These are phyloP conservation scores for Lyophyllum atratum DNA, from an alignment of 768 basidiomycete genomes.

Conservation along the genomic window DNA sequence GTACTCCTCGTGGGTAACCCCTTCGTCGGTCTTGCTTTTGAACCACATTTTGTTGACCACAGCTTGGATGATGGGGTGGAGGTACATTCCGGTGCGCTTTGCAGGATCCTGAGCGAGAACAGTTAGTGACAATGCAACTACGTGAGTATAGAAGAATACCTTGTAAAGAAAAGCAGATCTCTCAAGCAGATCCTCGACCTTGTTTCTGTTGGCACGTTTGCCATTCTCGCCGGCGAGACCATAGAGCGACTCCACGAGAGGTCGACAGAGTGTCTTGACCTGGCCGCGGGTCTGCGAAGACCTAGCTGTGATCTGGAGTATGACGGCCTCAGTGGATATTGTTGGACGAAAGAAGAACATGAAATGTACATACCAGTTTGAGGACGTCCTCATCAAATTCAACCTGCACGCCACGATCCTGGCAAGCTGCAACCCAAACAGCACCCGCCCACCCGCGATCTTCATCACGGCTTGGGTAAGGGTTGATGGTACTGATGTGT, in stretches of 20 bases:
- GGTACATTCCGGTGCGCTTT: slow-evolving; percentile 5
- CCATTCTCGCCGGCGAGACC: not conserved
- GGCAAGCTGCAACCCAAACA: slow-evolving; percentile 1
- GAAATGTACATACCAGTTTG: slow-evolving; percentile 1
- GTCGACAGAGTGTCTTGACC: slow-evolving; percentile 1
- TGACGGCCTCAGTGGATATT: not conserved
- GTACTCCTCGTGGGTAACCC: not conserved
- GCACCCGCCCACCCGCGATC: not conserved
- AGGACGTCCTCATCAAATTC: slow-evolving; percentile 2
- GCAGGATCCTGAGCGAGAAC: not conserved
- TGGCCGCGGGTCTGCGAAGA: slow-evolving; percentile 1
- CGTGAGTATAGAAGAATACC: not conserved
- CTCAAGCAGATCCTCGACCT: not conserved
- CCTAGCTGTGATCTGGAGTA: not conserved
- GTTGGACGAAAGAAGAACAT: not conserved
- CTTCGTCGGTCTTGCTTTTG: slow-evolving; percentile 4
- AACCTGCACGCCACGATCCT: not conserved
- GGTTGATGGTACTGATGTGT: not conserved
- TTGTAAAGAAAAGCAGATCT: not conserved
- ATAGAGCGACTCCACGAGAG: not conserved
- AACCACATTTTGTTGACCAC: slow-evolving; percentile 9
- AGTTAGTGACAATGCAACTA: not conserved
- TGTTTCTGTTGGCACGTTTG: slow-evolving; percentile 1
- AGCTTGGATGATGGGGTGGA: slow-evolving; percentile 5
- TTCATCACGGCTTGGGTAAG: not conserved